Evolutionary conservation across 108 stramenopile genomes (phyloP).

Genomic region (Nitzschia putrida): DNA sequence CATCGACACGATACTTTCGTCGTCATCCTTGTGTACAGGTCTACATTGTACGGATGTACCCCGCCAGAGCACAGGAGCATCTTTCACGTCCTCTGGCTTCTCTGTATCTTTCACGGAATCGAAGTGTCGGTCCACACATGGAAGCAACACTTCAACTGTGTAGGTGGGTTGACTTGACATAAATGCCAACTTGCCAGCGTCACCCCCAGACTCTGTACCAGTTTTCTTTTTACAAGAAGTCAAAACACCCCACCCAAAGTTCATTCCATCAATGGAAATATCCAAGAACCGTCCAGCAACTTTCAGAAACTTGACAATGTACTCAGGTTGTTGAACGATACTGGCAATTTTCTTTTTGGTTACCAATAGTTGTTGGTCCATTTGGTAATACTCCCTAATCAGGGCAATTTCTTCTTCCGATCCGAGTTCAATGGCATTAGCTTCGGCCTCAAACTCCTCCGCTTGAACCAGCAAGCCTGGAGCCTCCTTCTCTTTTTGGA

Average conservation of each 20-base stretch:
- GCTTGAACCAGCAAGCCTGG: constrained; percentile 77
- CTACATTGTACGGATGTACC: constrained; percentile 66
- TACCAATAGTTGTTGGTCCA: constrained; percentile 79
- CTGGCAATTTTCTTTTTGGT: constrained; percentile 73
- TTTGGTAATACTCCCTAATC: constrained; percentile 77
- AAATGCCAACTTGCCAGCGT: constrained; percentile 62
- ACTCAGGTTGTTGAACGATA: constrained; percentile 84
- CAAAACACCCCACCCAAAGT: constrained; percentile 91
- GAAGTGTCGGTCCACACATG: constrained; percentile 78
- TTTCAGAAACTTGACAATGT: constrained; percentile 91
- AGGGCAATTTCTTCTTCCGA: constrained; percentile 61
- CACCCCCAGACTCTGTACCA: constrained; percentile 68
- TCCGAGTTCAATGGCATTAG: constrained; percentile 54
- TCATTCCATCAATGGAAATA: constrained; percentile 72
- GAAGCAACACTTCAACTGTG: constrained; percentile 79
- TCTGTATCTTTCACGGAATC: constrained; percentile 53
- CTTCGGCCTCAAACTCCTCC: constrained; percentile 65
- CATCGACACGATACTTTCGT: constrained; percentile 62
- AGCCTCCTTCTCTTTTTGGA: constrained; percentile 90
- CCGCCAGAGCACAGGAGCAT: constrained; percentile 73
- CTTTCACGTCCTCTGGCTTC: constrained; percentile 64
- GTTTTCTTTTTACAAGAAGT: constrained; percentile 68
- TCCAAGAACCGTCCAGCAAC: constrained; percentile 81
- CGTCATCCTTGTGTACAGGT: constrained; percentile 52
- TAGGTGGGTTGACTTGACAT: constrained; percentile 56